phyloP scores from a whole-genome alignment of 2,329 filamentous ascomycete genomes.

The Blumeria graminis region DNA sequence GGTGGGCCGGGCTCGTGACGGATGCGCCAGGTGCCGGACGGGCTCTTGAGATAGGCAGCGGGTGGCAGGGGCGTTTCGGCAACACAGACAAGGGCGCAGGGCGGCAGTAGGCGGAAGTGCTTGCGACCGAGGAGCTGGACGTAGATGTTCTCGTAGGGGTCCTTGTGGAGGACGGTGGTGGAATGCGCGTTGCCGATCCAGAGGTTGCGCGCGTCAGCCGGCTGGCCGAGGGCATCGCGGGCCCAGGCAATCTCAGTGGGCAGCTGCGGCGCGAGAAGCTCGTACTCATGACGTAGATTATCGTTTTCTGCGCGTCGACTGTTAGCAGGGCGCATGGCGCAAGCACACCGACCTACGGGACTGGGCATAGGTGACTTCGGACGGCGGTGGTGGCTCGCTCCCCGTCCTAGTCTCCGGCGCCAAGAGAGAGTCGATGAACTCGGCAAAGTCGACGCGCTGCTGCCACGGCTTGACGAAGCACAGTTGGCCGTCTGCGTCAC shows the following conservation, averaged over 20 bases:
- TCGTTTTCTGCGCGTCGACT: slow-evolving; percentile 38
- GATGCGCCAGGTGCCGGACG: slow-evolving; percentile 4
- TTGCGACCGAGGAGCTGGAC: slow-evolving; percentile 51
- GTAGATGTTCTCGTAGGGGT: slow-evolving; percentile 72
- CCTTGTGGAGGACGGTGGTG: slow-evolving; percentile 51
- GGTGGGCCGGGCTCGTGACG: slow-evolving; percentile 14
- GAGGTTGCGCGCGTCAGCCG: slow-evolving; percentile 56
- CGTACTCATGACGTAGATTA: slow-evolving; percentile 54
- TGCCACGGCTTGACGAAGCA: slow-evolving; percentile 54
- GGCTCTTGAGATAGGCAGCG: slow-evolving; percentile 27
- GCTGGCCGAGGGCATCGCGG: slow-evolving; percentile 38
- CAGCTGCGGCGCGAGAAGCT: slow-evolving; percentile 34
- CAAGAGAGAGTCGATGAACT: slow-evolving; percentile 37
- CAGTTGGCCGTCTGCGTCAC: slow-evolving; percentile 12
- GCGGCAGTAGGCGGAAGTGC: slow-evolving; percentile 52
- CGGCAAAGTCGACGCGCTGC: slow-evolving; percentile 32
- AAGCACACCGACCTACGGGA: slow-evolving; percentile 30
- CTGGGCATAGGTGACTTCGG: slow-evolving; percentile 45
- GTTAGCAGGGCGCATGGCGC: not conserved
- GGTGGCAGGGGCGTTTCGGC: slow-evolving; percentile 33
- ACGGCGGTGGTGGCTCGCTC: slow-evolving; percentile 2
- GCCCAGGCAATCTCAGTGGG: slow-evolving; percentile 45
- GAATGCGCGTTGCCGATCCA: slow-evolving; percentile 47
- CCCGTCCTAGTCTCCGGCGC: slow-evolving; percentile 11
- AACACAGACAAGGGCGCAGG: slow-evolving; percentile 42